These are phyloP conservation scores for Gracilaria vermiculophylla DNA, from an alignment of 23 red algal species.

Conservation along the genomic window DNA sequence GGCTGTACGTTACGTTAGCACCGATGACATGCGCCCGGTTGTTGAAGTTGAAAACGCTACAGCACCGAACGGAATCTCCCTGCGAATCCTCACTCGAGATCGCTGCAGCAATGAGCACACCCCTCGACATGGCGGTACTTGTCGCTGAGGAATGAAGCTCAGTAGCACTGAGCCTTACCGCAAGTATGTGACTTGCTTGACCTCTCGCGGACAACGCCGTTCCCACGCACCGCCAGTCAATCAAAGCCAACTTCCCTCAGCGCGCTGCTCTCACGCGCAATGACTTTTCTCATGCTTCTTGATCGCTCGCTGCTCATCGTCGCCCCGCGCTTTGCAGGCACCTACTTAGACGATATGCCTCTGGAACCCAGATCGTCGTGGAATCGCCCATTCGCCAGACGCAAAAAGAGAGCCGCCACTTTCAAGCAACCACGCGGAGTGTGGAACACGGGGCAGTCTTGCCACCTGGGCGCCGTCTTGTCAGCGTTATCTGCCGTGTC, in stretches of 20 bases:
- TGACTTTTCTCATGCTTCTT: slow-evolving; percentile 3
- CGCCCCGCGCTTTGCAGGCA: neutral
- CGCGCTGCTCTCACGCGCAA: neutral
- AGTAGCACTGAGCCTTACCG: neutral
- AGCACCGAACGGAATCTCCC: too few species aligned
- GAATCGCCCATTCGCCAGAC: neutral
- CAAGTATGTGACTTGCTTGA: neutral
- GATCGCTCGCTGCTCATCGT: slow-evolving; percentile 19
- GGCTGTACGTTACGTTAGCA: too few species aligned
- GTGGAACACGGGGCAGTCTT: slow-evolving; percentile 64
- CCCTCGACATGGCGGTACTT: too few species aligned
- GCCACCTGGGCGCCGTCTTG: slow-evolving; percentile 34
- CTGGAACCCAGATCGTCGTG: neutral
- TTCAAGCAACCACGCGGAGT: slow-evolving; percentile 29
- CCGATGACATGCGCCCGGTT: too few species aligned
- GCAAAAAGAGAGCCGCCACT: neutral
- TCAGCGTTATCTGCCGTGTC: slow-evolving; percentile 42
- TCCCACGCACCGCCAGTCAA: neutral
- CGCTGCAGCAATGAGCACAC: too few species aligned
- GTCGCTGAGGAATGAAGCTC: too few species aligned
- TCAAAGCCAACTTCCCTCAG: neutral
- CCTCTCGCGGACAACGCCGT: neutral
- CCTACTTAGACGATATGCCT: slow-evolving; percentile 1
- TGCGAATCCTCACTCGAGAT: too few species aligned
- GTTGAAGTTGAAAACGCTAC: too few species aligned